Conservation (phyloP, 768 basidiomycete species). For the Boletellus emodensis region DNA sequence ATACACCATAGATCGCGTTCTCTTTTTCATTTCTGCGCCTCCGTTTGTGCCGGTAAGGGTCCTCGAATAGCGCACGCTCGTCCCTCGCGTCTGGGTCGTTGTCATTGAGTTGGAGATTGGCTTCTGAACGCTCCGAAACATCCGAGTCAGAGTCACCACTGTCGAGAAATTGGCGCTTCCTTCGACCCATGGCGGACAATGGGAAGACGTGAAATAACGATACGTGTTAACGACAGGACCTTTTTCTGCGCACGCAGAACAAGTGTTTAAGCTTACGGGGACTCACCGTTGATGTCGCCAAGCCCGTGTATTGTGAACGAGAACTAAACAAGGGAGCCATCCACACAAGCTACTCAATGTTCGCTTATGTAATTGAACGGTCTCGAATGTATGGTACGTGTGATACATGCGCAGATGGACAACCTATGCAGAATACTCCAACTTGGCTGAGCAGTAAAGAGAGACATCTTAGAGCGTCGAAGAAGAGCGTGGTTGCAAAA, state of each 20-base stretch:
- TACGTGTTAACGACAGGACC: constrained; percentile 2
- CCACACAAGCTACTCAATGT: background rate
- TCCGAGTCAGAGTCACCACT: constrained; percentile 72
- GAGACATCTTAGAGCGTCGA: background rate
- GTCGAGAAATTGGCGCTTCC: constrained; percentile 73
- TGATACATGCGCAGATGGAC: constrained; percentile 16
- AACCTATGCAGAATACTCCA: constrained; percentile 41
- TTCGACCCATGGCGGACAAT: constrained; percentile 54
- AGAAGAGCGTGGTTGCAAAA: background rate
- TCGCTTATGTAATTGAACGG: constrained; percentile 13
- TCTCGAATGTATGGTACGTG: constrained; percentile 14
- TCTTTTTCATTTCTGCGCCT: constrained; percentile 64
- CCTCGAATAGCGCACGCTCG: constrained; percentile 71
- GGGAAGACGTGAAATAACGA: background rate
- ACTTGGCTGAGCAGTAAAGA: constrained; percentile 31
- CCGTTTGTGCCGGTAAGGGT: constrained; percentile 72
- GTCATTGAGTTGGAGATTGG: constrained; percentile 45
- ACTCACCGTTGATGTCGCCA: constrained; percentile 12
- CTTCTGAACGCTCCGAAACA: constrained; percentile 57
- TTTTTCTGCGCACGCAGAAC: constrained; percentile 1
- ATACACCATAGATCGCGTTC: constrained; percentile 72
- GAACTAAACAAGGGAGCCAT: background rate
- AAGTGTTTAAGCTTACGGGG: background rate
- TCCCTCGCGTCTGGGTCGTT: constrained; percentile 61
- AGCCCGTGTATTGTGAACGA: background rate